These are phyloP conservation scores for Wilcoxina mikolae DNA, from an alignment of 495 filamentous ascomycete genomes.

Conservation along the genomic window DNA sequence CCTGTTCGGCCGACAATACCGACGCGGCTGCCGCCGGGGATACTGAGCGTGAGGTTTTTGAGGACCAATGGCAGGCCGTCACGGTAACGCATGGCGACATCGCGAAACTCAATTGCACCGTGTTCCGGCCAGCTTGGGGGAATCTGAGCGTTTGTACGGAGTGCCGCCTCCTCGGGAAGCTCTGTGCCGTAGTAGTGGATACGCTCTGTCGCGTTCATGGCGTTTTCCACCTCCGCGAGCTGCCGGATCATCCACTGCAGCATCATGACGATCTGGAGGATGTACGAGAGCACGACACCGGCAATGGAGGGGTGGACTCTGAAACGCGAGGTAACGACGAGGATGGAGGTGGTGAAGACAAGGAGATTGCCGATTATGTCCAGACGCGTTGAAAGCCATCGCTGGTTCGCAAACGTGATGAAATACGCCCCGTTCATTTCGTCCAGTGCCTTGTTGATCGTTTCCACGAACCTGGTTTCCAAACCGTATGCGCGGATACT, in stretches of 20 bases:
- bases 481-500: constrained; percentile 83
- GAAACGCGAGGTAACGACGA: constrained; percentile 91
- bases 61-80: constrained; percentile 70
- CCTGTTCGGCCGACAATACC: constrained; percentile 89
- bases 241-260: constrained; percentile 90
- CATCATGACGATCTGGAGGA: constrained; percentile 88
- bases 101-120: constrained; percentile 70
- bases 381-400: constrained; percentile 75
- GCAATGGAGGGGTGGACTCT: constrained; percentile 67
- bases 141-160: constrained; percentile 48
- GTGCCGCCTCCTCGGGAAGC: constrained; percentile 75
- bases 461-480: constrained; percentile 51
- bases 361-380: constrained; percentile 68
- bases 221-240: constrained; percentile 90
- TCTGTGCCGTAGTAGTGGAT: constrained; percentile 80
- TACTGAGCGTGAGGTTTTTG: constrained; percentile 57
- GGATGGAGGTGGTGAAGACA: constrained; percentile 73
- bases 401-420: constrained; percentile 82
- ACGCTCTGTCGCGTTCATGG: constrained; percentile 91
- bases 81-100: constrained; percentile 86
- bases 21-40: constrained; percentile 74
- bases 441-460: constrained; percentile 58
- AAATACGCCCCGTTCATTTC: constrained; percentile 89
- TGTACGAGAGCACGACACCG: constrained; percentile 81
- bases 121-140: constrained; percentile 63